These are phyloP conservation scores for Friedmanniomyces simplex DNA, from an alignment of 495 filamentous ascomycete species.

Conservation along the genomic window DNA sequence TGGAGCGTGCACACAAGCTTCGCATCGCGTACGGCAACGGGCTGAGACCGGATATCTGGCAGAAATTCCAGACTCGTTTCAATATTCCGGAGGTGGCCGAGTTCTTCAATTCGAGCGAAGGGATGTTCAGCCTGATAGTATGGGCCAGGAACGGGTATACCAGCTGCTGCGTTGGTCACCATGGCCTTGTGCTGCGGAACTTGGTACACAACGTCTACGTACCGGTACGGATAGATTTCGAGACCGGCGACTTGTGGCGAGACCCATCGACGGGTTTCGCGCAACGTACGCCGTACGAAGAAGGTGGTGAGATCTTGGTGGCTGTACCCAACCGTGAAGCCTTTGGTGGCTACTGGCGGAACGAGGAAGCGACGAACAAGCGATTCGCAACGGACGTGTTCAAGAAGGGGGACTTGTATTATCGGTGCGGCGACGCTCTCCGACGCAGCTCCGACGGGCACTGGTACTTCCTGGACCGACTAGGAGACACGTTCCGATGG, in stretches of 20 bases:
- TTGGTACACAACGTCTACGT: conserved; percentile 45
- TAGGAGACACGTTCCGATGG: conserved; percentile 34
- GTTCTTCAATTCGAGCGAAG: conserved; percentile 34
- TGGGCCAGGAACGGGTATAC: conserved; percentile 37
- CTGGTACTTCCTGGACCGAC: conserved; percentile 71
- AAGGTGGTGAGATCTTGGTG: conserved; percentile 63
- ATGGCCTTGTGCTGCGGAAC: conserved; percentile 52
- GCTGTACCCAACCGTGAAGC: conserved; percentile 47
- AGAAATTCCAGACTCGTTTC: conserved; percentile 30
- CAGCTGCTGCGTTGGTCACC: conserved; percentile 57
- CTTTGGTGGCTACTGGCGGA: conserved; percentile 85
- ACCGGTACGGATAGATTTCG: conserved; percentile 26
- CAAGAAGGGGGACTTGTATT: conserved; percentile 72
- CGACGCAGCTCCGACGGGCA: conserved; percentile 59
- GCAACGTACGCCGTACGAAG: conserved; percentile 42
- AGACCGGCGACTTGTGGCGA: conserved; percentile 31
- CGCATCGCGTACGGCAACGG: conserved; percentile 48
- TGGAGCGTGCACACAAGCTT: conserved; percentile 55
- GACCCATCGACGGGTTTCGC: conserved; percentile 23
- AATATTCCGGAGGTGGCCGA: conserved; percentile 29
- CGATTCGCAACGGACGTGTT: conserved; percentile 77
- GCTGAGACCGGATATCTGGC: conserved; percentile 33
- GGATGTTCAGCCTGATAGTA: conserved; percentile 41
- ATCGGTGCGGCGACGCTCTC: conserved; percentile 77
- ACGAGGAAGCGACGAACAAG: conserved; percentile 57